Evolutionary conservation across 2,329 filamentous ascomycete genomes (phyloP).

Genomic region (Penicillium sp.): DNA sequence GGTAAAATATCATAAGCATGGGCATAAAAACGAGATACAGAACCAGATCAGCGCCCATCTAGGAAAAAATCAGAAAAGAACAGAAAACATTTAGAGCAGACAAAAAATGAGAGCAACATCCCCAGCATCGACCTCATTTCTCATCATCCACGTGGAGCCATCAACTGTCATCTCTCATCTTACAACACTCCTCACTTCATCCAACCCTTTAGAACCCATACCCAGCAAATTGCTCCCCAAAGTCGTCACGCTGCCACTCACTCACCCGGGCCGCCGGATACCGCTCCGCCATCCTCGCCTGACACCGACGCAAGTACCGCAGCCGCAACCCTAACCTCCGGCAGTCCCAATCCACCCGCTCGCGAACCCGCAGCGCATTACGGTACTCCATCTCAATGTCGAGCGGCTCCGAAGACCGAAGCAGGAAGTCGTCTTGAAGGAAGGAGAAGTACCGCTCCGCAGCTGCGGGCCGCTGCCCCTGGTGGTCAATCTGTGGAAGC

Average conservation of each 20-base stretch:
- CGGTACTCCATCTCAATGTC: neutral
- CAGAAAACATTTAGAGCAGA: neutral
- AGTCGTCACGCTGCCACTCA: neutral
- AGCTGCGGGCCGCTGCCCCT: neutral
- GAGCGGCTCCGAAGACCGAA: neutral
- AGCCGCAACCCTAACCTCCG: neutral
- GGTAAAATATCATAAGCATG: neutral
- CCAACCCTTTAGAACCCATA: neutral
- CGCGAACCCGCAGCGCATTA: neutral
- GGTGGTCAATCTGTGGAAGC: constrained; percentile 3
- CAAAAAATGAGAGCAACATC: neutral
- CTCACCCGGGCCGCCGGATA: neutral
- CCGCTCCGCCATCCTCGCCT: neutral
- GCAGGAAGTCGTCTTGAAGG: neutral
- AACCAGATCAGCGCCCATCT: neutral
- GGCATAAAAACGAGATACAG: neutral
- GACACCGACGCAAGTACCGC: constrained; percentile 1
- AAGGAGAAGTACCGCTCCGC: neutral
- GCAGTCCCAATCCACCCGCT: constrained; percentile 2
- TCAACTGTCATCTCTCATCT: neutral
- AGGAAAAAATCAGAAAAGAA: neutral
- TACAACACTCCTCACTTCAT: neutral
- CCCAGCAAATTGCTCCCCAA: neutral
- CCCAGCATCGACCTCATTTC: neutral
- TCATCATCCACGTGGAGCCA: neutral